Percentiles rank a stretch among this genome's conserved stretches.
Conservation (phyloP, 1,139 yeast genomes). For the Blastobotrys proliferans region DNA sequence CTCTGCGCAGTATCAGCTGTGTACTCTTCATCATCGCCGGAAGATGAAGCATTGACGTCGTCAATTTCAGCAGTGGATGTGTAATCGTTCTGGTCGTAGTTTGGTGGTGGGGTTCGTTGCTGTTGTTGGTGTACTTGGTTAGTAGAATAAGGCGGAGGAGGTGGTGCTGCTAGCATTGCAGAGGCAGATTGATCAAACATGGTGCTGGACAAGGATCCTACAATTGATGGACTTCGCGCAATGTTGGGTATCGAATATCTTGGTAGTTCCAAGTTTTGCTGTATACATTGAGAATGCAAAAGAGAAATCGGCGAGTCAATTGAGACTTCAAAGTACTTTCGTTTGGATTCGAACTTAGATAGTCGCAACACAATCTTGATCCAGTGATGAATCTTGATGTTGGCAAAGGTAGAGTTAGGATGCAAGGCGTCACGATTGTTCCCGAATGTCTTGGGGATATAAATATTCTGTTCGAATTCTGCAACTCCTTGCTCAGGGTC, state of each 20-base stretch:
- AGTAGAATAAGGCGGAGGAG: too few species aligned
- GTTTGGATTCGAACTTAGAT: slow-evolving; percentile 52
- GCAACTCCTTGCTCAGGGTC: slow-evolving; percentile 43
- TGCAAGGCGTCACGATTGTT: slow-evolving; percentile 41
- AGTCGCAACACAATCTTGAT: slow-evolving; percentile 78
- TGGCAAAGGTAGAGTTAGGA: slow-evolving; percentile 75
- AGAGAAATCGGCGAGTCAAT: slow-evolving; percentile 89
- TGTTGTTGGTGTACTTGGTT: too few species aligned
- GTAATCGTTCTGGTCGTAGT: neutral
- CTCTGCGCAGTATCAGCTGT: neutral
- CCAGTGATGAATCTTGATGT: slow-evolving; percentile 90
- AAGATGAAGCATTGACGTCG: neutral
- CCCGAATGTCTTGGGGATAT: slow-evolving; percentile 62
- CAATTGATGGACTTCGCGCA: slow-evolving; percentile 27
- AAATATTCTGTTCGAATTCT: slow-evolving; percentile 80
- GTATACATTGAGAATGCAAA: slow-evolving; percentile 45
- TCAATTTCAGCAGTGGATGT: neutral
- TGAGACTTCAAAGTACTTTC: slow-evolving; percentile 87
- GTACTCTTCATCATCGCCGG: neutral
- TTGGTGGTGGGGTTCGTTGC: neutral
- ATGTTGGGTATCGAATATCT: slow-evolving; percentile 29
- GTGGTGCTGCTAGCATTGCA: neutral
- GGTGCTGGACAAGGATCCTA: slow-evolving; percentile 8
- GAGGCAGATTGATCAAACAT: neutral
- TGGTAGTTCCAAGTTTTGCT: slow-evolving; percentile 38